A percentile compares a stretch with the other conserved stretches of the same genome.
Evolutionary conservation across 2,329 filamentous ascomycete genomes (phyloP).

Genomic region (Xylaria sp.): DNA sequence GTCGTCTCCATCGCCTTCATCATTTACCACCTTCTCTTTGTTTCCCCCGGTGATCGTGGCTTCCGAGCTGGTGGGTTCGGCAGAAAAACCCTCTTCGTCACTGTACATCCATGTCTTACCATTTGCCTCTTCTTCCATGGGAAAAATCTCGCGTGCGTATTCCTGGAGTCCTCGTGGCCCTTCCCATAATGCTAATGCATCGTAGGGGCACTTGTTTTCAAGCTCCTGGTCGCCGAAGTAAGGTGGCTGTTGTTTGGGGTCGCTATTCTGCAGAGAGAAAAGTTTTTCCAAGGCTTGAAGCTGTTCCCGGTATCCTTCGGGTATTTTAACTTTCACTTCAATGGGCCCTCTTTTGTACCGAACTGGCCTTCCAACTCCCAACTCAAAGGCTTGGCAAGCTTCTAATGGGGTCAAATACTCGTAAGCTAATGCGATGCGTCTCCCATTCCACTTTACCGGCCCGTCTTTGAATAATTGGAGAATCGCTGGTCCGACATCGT

Average conservation of each 20-base stretch:
- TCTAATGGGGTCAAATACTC: constrained; percentile 84
- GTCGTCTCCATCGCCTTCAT: constrained; percentile 50
- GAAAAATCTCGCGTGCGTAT: constrained; percentile 93
- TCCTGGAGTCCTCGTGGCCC: constrained; percentile 90
- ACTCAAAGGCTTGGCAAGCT: constrained; percentile 79
- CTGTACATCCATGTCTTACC: constrained; percentile 89
- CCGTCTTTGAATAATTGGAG: constrained; percentile 96
- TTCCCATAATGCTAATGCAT: constrained; percentile 86
- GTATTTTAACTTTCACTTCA: constrained; percentile 83
- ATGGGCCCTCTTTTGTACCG: constrained; percentile 80
- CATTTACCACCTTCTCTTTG: constrained; percentile 42
- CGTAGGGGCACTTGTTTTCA: constrained; percentile 69
- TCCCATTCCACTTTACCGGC: constrained; percentile 78
- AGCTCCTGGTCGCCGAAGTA: constrained; percentile 66
- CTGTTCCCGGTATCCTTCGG: constrained; percentile 86
- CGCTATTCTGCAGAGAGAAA: constrained; percentile 56
- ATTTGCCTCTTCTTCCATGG: constrained; percentile 92
- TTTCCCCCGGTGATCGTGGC: constrained; percentile 55
- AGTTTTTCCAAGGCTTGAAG: constrained; percentile 72
- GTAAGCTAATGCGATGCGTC: constrained; percentile 85
- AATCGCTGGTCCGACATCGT: constrained; percentile 91
- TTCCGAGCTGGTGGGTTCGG: constrained; percentile 42
- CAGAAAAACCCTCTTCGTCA: constrained; percentile 51
- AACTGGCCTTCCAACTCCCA: constrained; percentile 78
- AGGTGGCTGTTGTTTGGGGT: constrained; percentile 62